These are phyloP conservation scores for Aspergillus sojae DNA, from an alignment of 2,329 filamentous ascomycete species.

Conservation along the genomic window DNA sequence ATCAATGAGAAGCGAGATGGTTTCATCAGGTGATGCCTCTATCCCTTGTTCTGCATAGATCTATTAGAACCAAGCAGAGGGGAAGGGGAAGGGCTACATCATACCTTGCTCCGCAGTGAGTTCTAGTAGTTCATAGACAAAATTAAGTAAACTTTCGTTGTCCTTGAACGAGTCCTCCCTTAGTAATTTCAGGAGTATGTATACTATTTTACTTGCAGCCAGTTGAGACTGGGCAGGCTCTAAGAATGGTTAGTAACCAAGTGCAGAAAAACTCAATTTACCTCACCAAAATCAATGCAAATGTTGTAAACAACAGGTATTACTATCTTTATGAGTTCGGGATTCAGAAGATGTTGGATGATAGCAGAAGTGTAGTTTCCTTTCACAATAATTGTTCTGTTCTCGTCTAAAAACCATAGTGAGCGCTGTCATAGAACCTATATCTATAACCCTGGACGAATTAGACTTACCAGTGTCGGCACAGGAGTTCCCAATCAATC, in stretches of 20 bases:
- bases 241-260: constrained; percentile 27
- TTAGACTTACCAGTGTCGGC: constrained; percentile 43
- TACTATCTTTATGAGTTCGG: constrained; percentile 40
- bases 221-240: constrained; percentile 44
- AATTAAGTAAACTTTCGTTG: constrained; percentile 37
- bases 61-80: constrained; percentile 7
- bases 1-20: constrained; percentile 37
- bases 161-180: constrained; percentile 34
- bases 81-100: not conserved
- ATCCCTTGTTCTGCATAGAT: constrained; percentile 35
- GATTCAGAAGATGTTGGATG: constrained; percentile 37
- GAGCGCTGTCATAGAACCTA: not conserved
- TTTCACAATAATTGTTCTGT: constrained; percentile 43
- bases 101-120: constrained; percentile 44
- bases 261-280: not conserved
- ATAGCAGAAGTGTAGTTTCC: constrained; percentile 43
- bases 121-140: constrained; percentile 45
- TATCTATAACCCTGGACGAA: not conserved
- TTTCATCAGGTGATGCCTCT: constrained; percentile 37
- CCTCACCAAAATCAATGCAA: constrained; percentile 47
- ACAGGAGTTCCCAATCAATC: constrained; percentile 49
- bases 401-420: constrained; percentile 39
- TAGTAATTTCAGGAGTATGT: constrained; percentile 41
- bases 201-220: constrained; percentile 38
- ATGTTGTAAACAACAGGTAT: constrained; percentile 51